Conservation (phyloP, 306 rosid species). For the Prunus fruticosa region DNA sequence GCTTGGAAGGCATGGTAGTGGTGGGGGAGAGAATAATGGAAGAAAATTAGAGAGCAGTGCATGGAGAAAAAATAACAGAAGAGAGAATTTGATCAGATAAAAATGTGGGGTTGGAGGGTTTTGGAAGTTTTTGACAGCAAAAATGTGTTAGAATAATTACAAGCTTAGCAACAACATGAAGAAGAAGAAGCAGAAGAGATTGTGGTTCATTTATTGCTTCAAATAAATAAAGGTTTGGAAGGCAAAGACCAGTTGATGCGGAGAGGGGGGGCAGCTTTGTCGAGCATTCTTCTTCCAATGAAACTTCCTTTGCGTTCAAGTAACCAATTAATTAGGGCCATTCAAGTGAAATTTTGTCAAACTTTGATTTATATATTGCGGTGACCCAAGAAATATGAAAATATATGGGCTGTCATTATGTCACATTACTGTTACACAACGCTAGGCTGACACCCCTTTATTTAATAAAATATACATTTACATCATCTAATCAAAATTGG, state of each 20-base stretch:
- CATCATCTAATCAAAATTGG: background rate
- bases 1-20: conserved; percentile 35
- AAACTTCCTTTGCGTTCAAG: conserved; percentile 93
- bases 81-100: conserved; percentile 4
- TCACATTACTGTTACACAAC: background rate
- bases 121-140: conserved; percentile 56
- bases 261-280: conserved; percentile 61
- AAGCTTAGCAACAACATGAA: conserved; percentile 29
- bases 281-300: conserved; percentile 78
- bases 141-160: conserved; percentile 19
- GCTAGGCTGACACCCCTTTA: background rate
- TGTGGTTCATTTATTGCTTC: no score
- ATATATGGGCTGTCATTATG: background rate
- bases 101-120: conserved; percentile 6
- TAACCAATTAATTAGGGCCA: conserved; percentile 36
- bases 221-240: conserved; percentile 6
- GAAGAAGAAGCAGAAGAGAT: background rate
- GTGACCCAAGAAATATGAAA: background rate
- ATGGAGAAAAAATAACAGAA: conserved; percentile 24
- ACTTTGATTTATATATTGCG: conserved; percentile 41
- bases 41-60: conserved; percentile 6
- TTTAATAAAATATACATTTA: background rate
- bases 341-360: conserved; percentile 59
- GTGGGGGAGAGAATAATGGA: conserved; percentile 3
- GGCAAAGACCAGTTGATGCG: conserved; percentile 51